Evolutionary conservation across 306 rosid genomes (phyloP), one percentile per base, ranked within the genome.

Genomic region (Senna siamea): DNA sequence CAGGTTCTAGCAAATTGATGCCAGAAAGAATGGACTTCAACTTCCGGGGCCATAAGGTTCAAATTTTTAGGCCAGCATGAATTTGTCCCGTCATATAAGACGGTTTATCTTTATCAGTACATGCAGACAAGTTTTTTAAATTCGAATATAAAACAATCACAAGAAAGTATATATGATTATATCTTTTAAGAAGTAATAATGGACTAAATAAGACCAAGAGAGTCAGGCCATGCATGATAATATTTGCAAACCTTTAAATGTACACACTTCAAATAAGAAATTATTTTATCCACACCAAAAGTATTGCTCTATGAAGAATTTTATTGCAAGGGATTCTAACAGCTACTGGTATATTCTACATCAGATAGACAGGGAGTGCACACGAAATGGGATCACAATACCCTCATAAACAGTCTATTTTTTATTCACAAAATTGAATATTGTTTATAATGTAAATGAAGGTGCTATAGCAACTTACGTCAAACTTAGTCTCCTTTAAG

Each of bases 391-490:
- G 40, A 37, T 7, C 40, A 37, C 40, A 1, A 7, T 32, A 32
- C 4, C 37, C 37, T 32, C 37, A 32, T 32, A 32, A 32, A 5
- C 37, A 32, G 37, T 32, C 5, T 32, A 32, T 32, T 32, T 32
- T 32, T 32, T 5, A 32, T 32, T 32, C 37, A 32, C 5, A 32
- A 32, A 32, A 32, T 5, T 32, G 5, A 2, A 32, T 32, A 32
- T 5, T 32, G 37, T 32, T 32, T 32, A 32, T 32, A 2, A 32
- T 32, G 2, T 32, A 32, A 32, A 32, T 32, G 37, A 32, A 32
- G 37, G 37, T 32, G 34, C 23, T n/a, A 53, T 26, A 66, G 75
- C 76, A 66, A 88, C 96, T 80, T 85, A 93, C 98, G 40, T 85
- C 77, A 53, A 76, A 76, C 52, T 53, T 77, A 80, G 46, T 51